Conservation (phyloP, 768 basidiomycete genomes). For the Mycena filopes region DNA sequence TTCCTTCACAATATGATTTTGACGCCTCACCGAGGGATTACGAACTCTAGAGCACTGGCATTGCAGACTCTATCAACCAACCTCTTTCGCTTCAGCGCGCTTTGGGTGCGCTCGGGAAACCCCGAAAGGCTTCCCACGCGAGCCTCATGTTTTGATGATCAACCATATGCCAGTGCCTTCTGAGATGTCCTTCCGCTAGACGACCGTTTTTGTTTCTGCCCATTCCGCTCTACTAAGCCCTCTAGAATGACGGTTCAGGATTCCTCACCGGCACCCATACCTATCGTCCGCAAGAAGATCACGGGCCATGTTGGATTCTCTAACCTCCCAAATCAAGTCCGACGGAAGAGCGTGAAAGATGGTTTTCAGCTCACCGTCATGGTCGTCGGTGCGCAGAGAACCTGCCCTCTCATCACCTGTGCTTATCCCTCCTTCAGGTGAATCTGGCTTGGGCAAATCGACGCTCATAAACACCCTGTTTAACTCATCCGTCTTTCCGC, state of each 20-base stretch:
- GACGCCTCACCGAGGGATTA: too few species aligned
- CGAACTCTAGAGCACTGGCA: too few species aligned
- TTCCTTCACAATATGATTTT: too few species aligned
- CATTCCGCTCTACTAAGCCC: neutral
- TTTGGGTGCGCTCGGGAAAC: too few species aligned
- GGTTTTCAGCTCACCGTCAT: slow-evolving; percentile 99
- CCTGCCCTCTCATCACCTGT: slow-evolving; percentile 27
- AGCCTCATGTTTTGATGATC: too few species aligned
- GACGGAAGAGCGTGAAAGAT: slow-evolving; percentile 96
- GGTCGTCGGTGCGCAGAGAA: slow-evolving; percentile 89
- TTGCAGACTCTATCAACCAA: too few species aligned
- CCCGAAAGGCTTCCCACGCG: too few species aligned
- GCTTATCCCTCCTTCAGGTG: slow-evolving; percentile 63
- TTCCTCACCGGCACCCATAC: slow-evolving; percentile 41
- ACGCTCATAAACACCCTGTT: slow-evolving; percentile 99
- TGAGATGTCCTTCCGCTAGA: neutral
- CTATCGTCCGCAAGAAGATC: slow-evolving; percentile 84
- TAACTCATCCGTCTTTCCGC: slow-evolving; percentile 92
- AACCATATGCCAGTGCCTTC: too few species aligned
- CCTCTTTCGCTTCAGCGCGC: too few species aligned
- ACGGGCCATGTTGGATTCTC: slow-evolving; percentile 97
- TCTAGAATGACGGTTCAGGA: slow-evolving; percentile 30
- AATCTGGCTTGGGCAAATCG: slow-evolving; percentile 98
- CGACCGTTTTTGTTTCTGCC: neutral
- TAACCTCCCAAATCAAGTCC: slow-evolving; percentile 98